Conservation (phyloP, 75 land plant genomes). For the Cunninghamia lanceolata region DNA sequence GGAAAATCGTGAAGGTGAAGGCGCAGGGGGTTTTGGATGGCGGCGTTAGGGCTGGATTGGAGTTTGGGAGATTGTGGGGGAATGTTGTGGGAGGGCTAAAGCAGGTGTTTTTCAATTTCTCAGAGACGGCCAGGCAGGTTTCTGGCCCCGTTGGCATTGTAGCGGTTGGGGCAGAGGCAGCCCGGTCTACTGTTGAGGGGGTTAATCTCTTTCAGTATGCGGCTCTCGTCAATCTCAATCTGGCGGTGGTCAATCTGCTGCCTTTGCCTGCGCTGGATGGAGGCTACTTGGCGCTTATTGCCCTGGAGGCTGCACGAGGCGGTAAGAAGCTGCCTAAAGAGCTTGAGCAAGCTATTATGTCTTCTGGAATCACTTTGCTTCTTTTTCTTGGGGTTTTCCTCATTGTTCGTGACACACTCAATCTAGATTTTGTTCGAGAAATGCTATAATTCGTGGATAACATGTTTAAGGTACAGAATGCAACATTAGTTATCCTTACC, state of each 20-base stretch:
- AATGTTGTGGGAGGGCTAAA: slow-evolving; percentile 69
- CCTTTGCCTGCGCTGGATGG: slow-evolving; percentile 97
- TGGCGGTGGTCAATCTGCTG: slow-evolving; percentile 90
- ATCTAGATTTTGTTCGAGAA: slow-evolving; percentile 63
- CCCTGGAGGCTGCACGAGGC: slow-evolving; percentile 81
- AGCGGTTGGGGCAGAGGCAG: slow-evolving; percentile 97
- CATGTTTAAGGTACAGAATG: too few species aligned
- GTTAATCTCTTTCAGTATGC: slow-evolving; percentile 77
- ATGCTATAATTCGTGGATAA: not conserved
- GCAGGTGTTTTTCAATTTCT: slow-evolving; percentile 82
- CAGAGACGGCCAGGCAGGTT: slow-evolving; percentile 74
- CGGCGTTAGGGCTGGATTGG: slow-evolving; percentile 43
- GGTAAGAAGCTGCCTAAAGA: slow-evolving; percentile 86
- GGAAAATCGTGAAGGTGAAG: slow-evolving; percentile 41
- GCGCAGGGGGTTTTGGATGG: slow-evolving; percentile 56
- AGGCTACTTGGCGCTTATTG: slow-evolving; percentile 69
- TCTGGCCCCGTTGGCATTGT: slow-evolving; percentile 97
- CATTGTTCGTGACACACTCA: slow-evolving; percentile 86
- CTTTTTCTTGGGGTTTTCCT: slow-evolving; percentile 76
- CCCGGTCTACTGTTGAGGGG: slow-evolving; percentile 68
- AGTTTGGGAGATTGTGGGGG: slow-evolving; percentile 57
- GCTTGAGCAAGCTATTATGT: slow-evolving; percentile 89
- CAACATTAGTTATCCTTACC: too few species aligned
- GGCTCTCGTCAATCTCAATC: slow-evolving; percentile 81
- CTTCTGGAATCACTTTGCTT: slow-evolving; percentile 80